Evolutionary conservation across 1,284 basidiomycete genomes (phyloP).

Genomic region (Pholiota adiposa): DNA sequence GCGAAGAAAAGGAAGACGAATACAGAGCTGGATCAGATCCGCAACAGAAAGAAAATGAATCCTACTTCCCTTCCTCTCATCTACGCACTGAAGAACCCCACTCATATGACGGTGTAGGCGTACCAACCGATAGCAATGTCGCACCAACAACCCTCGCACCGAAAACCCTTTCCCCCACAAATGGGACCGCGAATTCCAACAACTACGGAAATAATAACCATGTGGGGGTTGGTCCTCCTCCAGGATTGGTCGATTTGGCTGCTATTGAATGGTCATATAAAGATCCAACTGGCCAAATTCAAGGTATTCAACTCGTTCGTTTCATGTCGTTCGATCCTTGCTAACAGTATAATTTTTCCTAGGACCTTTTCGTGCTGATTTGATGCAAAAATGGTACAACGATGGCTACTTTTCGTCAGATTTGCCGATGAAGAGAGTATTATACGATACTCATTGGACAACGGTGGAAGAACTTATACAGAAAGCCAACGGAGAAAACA

Average conservation of each 20-base stretch:
- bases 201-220: constrained; percentile 16
- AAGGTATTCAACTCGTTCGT: constrained; percentile 58
- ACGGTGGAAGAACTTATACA: constrained; percentile 61
- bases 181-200: constrained; percentile 13
- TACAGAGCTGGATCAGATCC: constrained; percentile 7
- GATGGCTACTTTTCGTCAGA: constrained; percentile 91
- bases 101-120: constrained; percentile 5
- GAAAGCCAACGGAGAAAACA: constrained; percentile 54
- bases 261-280: constrained; percentile 90
- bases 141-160: constrained; percentile 23
- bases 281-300: constrained; percentile 87
- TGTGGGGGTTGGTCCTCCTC: constrained; percentile 40
- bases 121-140: constrained; percentile 13
- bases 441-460: constrained; percentile 67
- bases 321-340: background rate
- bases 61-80: constrained; percentile 17
- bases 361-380: constrained; percentile 90
- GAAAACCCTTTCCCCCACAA: constrained; percentile 15
- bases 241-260: constrained; percentile 61
- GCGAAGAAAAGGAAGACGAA: constrained; percentile 60
- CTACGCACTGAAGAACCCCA: constrained; percentile 17
- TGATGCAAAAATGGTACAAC: constrained; percentile 97
- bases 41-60: constrained; percentile 12
- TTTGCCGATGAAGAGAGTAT: constrained; percentile 82
- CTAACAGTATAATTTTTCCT: background rate